These are phyloP conservation scores for Discostella stelligera DNA, from an alignment of 352 stramenopile genomes.

Conservation along the genomic window DNA sequence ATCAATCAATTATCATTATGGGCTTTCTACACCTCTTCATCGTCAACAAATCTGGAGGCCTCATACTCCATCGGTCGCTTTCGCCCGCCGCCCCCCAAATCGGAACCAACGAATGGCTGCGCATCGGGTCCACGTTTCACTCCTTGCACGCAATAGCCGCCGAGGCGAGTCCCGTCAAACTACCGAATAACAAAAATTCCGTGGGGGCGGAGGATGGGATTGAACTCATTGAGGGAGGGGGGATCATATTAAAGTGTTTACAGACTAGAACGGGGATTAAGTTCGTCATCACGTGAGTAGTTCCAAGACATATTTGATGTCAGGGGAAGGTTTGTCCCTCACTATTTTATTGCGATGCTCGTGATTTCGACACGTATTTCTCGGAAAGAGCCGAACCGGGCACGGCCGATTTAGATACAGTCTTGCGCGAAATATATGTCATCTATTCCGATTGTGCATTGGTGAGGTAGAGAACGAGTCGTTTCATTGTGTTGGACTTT, in stretches of 20 bases:
- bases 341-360: slow-evolving; percentile 1
- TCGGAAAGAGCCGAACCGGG: slow-evolving; percentile 59
- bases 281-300: slow-evolving; percentile 80
- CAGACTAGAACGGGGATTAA: slow-evolving; percentile 82
- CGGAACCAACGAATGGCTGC: slow-evolving; percentile 80
- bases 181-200: slow-evolving; percentile 69
- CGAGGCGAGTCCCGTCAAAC: slow-evolving; percentile 66
- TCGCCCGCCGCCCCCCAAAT: slow-evolving; percentile 63
- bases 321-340: background rate
- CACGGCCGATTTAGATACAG: slow-evolving; percentile 61
- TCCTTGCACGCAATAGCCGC: slow-evolving; percentile 78
- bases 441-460: slow-evolving; percentile 79
- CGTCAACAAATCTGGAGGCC: slow-evolving; percentile 80
- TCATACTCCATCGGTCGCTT: slow-evolving; percentile 78
- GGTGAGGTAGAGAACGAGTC: slow-evolving; percentile 18
- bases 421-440: slow-evolving; percentile 79
- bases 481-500: background rate
- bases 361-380: background rate
- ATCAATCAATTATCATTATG: slow-evolving; percentile 41
- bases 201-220: slow-evolving; percentile 80
- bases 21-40: slow-evolving; percentile 81
- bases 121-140: slow-evolving; percentile 82
- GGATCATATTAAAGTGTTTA: slow-evolving; percentile 68
- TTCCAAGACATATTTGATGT: background rate
- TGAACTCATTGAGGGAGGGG: slow-evolving; percentile 75